These are phyloP conservation scores for Saccharum hybrid DNA, from an alignment of 202 grass and related monocot genomes.

Conservation along the genomic window DNA sequence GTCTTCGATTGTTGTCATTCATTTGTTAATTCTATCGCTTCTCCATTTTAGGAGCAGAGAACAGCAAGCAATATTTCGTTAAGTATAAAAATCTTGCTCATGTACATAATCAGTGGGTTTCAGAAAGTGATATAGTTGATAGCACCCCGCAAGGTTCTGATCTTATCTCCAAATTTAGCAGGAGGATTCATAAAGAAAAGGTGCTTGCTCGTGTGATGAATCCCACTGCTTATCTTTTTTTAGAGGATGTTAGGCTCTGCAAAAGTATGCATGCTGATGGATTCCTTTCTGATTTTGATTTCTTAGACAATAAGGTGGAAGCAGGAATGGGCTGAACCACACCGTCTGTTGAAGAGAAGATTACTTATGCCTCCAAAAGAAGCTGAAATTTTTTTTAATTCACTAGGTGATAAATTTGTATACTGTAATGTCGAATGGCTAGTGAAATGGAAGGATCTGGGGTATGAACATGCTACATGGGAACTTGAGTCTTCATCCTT, in stretches of 20 bases:
- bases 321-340: slow-evolving; percentile 86
- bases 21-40: slow-evolving; percentile 39
- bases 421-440: slow-evolving; percentile 81
- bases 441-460: slow-evolving; percentile 88
- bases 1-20: slow-evolving; percentile 7
- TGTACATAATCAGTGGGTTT: slow-evolving; percentile 83
- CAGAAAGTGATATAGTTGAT: slow-evolving; percentile 67
- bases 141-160: slow-evolving; percentile 52
- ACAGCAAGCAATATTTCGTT: slow-evolving; percentile 70
- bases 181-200: slow-evolving; percentile 69
- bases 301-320: slow-evolving; percentile 74
- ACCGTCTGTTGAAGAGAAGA: slow-evolving; percentile 73
- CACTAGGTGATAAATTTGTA: slow-evolving; percentile 43
- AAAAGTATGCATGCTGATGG: slow-evolving; percentile 45
- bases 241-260: slow-evolving; percentile 28
- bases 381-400: slow-evolving; percentile 65
- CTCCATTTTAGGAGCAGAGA: slow-evolving; percentile 53
- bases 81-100: slow-evolving; percentile 91
- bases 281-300: slow-evolving; percentile 47
- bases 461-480: slow-evolving; percentile 87
- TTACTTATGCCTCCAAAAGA: slow-evolving; percentile 57
- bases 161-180: slow-evolving; percentile 74
- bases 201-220: slow-evolving; percentile 45
- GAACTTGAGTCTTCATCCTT: slow-evolving; percentile 78
- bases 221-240: slow-evolving; percentile 14